Conservation (phyloP, 208 protist species). For the Leishmania lainsoni region DNA sequence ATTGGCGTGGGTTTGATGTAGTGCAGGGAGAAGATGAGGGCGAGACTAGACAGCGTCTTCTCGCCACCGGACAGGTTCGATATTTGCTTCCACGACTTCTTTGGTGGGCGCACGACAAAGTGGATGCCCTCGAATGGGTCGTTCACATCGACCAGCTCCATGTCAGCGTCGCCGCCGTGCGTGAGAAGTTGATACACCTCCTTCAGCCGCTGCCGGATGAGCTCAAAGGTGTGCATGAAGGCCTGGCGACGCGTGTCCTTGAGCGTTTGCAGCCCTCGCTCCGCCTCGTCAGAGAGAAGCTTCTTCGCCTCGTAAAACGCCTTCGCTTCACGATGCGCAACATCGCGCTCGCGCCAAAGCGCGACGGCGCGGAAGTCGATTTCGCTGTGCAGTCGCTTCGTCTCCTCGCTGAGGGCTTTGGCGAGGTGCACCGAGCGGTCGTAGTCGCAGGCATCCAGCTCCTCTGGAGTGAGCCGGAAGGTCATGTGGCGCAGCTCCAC, state of each 20-base stretch:
- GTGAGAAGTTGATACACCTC: slow-evolving; percentile 99
- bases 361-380: slow-evolving; percentile 96
- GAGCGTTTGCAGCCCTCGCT: slow-evolving; percentile 59
- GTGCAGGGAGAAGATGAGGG: slow-evolving; percentile 99
- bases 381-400: slow-evolving; percentile 73
- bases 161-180: slow-evolving; percentile 99
- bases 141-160: slow-evolving; percentile 99
- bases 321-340: slow-evolving; percentile 66
- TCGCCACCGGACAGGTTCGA: slow-evolving; percentile 99
- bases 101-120: slow-evolving; percentile 98
- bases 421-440: slow-evolving; percentile 87
- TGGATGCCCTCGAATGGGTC: slow-evolving; percentile 99
- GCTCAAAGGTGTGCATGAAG: slow-evolving; percentile 98
- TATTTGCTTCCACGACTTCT: slow-evolving; percentile 99
- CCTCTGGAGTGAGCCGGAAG: slow-evolving; percentile 69
- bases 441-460: slow-evolving; percentile 81
- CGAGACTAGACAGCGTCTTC: slow-evolving; percentile 99
- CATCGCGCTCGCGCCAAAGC: slow-evolving; percentile 95
- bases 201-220: slow-evolving; percentile 98
- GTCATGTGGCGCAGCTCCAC: slow-evolving; percentile 53
- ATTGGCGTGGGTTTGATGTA: slow-evolving; percentile 99
- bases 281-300: slow-evolving; percentile 70
- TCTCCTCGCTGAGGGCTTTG: slow-evolving; percentile 88
- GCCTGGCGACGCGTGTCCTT: slow-evolving; percentile 90
- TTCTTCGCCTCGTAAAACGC: slow-evolving; percentile 66